Percentiles rank a stretch among this genome's conserved stretches.
These are phyloP conservation scores for Xanthoconium stramineum DNA, from an alignment of 768 basidiomycete genomes.

Conservation along the genomic window DNA sequence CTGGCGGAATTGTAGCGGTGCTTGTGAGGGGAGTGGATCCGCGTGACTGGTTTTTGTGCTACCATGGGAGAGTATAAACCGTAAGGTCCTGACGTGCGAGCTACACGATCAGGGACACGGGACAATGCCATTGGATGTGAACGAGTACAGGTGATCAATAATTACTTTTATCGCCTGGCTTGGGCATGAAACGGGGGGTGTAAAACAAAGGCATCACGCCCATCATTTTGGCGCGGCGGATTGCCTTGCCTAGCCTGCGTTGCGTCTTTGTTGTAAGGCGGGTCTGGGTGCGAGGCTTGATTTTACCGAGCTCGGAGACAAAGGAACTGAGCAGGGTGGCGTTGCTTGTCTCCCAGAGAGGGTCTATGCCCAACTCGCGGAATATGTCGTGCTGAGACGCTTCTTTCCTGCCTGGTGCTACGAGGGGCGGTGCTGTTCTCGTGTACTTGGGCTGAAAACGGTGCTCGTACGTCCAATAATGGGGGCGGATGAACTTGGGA, in stretches of 20 bases:
- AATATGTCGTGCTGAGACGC: conserved; percentile 66
- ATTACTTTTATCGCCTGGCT: conserved; percentile 9
- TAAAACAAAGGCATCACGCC: conserved; percentile 66
- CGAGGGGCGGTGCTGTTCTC: conserved; percentile 34
- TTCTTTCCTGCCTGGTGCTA: conserved; percentile 54
- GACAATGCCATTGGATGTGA: neutral
- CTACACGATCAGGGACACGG: conserved; percentile 9
- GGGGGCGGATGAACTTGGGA: conserved; percentile 46
- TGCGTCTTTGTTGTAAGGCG: conserved; percentile 77
- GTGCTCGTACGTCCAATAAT: conserved; percentile 40
- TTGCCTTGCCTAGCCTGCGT: conserved; percentile 75
- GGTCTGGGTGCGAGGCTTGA: conserved; percentile 65
- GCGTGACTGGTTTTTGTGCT: neutral
- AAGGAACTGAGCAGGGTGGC: conserved; percentile 52
- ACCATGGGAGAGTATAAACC: neutral
- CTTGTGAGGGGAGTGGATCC: neutral
- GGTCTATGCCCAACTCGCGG: conserved; percentile 68
- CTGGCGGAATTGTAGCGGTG: conserved; percentile 68
- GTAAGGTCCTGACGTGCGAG: neutral
- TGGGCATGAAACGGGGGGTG: conserved; percentile 26
- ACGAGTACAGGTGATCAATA: neutral
- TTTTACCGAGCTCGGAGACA: conserved; percentile 78
- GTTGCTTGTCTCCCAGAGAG: conserved; percentile 66
- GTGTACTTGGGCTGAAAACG: conserved; percentile 26
- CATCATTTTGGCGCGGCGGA: conserved; percentile 89